phyloP scores from a whole-genome alignment of 257 asterid species.

The Prunella vulgaris region DNA sequence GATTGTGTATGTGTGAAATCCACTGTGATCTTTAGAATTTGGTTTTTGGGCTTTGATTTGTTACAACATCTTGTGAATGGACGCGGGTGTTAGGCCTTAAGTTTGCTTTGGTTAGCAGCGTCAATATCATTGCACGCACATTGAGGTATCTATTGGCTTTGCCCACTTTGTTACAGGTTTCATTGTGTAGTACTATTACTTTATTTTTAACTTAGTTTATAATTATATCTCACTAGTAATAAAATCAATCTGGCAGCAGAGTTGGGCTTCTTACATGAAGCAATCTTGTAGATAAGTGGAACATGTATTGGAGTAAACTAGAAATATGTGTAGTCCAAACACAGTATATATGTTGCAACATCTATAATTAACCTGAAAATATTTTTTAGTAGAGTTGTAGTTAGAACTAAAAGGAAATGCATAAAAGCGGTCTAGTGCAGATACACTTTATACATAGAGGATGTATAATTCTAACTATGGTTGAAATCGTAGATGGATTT shows the following conservation, averaged over 20 bases:
- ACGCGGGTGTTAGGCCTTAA: not conserved
- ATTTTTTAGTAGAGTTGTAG: slow-evolving; percentile 26
- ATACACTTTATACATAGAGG: slow-evolving; percentile 47
- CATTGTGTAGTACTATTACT: not conserved
- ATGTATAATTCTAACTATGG: slow-evolving; percentile 80
- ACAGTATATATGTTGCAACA: not conserved
- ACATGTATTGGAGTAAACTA: not conserved
- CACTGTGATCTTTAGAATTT: not conserved
- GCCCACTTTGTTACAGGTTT: not conserved
- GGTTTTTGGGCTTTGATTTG: not conserved
- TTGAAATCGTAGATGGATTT: slow-evolving; percentile 98
- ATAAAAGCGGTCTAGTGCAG: slow-evolving; percentile 43
- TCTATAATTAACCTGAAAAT: not conserved
- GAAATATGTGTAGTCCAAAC: slow-evolving; percentile 9
- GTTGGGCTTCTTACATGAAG: slow-evolving; percentile 9
- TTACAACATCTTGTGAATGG: too few relatives aligned
- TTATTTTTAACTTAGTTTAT: not conserved
- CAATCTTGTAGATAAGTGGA: not conserved
- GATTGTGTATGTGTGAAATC: not conserved
- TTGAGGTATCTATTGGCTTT: not conserved
- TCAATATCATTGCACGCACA: not conserved
- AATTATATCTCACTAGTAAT: not conserved
- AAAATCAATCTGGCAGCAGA: slow-evolving; percentile 3
- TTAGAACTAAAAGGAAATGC: slow-evolving; percentile 30
- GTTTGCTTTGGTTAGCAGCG: not conserved